Base-by-base conservation (phyloP, 176 grass and related monocot genomes). In the Areca catechu region DNA sequence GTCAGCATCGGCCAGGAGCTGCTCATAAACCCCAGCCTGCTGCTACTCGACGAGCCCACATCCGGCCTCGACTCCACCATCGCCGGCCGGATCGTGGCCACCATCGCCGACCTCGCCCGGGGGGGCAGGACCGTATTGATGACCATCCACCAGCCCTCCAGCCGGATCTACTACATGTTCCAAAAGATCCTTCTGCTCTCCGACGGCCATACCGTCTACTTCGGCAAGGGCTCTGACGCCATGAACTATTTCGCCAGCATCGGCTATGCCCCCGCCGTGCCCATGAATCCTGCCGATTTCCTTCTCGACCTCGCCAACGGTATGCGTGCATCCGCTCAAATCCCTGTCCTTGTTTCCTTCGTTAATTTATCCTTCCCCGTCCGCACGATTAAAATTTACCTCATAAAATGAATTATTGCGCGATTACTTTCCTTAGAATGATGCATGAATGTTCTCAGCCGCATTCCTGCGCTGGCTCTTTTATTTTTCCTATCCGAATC, bases 101-200 rank as follows among this genome's bases (percentile, higher is more conserved):
- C 73, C 5, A 50, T 83, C 15, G 56, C 43, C n/a, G 71, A 72
- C 19, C 62, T 83, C 61, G 29, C 79, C 0, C 48, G 56, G 28
- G 73, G 25, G 17, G 80, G 67, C 1, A 63, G 68, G 48, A 72
- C 80, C 6, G 80, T 83, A 28, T 29, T 83, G 19, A 83, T 68
- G 80, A 83, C 72, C 68, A 83, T 83, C 69, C 80, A 83, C 62
- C 80, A 83, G 58, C 80, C 80, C 7, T 83, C 80, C 22, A 83
- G 80, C 19, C 66, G 80, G 23, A 76, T 83, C 16, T 83, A 77
- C 70, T 68, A 77, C 62, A 83, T 83, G 73, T 83, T 83, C 65
- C 67, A 77, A 19, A 83, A 77, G 67, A 68, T 83, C 18, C 21
- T 83, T 62, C 73, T 83, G 22, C 59, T 83, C 30, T 72, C 73